phyloP scores from a whole-genome alignment of 805 yeast species.

The Candida ovalis region DNA sequence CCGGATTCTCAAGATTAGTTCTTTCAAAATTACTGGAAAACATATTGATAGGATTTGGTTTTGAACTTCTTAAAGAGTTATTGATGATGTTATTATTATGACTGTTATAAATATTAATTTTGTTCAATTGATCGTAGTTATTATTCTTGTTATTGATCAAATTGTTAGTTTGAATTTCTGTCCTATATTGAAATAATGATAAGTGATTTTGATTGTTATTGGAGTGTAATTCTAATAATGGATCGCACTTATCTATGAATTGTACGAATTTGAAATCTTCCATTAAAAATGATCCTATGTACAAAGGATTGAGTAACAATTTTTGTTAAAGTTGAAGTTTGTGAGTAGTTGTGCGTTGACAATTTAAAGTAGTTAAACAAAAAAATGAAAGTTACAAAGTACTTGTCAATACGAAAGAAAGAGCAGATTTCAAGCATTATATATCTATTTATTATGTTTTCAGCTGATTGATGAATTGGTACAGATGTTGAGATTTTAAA shows the following conservation, averaged over 20 bases:
- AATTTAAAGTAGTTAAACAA: too few relatives aligned
- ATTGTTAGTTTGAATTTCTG: neutral
- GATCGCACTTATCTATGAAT: neutral
- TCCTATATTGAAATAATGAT: neutral
- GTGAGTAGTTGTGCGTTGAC: too few relatives aligned
- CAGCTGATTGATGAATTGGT: too few relatives aligned
- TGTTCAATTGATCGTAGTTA: neutral
- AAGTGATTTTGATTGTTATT: neutral
- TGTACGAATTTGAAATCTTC: neutral
- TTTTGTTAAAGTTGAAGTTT: too few relatives aligned
- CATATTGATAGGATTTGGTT: neutral
- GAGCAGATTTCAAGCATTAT: too few relatives aligned
- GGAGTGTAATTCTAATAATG: neutral
- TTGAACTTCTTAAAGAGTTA: too few relatives aligned
- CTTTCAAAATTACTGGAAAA: neutral
- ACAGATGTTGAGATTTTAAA: too few relatives aligned
- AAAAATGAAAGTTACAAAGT: too few relatives aligned
- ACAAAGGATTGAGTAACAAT: too few relatives aligned
- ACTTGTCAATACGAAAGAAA: too few relatives aligned
- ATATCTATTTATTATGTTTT: too few relatives aligned
- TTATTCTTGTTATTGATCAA: neutral
- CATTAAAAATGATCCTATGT: neutral
- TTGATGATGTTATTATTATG: neutral
- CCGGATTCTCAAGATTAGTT: neutral
- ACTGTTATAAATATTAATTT: neutral